Evolutionary conservation across 306 rosid genomes (phyloP).

Genomic region (Medicago ruthenica): DNA sequence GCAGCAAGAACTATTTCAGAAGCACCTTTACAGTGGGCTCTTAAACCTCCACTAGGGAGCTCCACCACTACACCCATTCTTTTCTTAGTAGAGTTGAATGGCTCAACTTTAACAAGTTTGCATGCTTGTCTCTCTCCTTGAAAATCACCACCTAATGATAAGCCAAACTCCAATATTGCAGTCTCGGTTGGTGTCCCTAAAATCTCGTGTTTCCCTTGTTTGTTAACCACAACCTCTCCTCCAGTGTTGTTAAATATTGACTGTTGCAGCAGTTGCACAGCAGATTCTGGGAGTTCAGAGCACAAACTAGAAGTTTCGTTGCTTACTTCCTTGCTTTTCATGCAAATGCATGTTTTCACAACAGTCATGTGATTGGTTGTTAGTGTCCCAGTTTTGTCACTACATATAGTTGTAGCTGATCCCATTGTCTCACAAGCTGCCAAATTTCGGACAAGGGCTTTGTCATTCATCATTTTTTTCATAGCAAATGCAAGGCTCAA

Average conservation of each 20-base stretch:
- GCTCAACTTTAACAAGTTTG: conserved; percentile 84
- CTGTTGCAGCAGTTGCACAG: conserved; percentile 63
- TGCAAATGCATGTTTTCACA: conserved; percentile 89
- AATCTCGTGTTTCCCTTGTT: conserved; percentile 75
- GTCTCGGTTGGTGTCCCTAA: conserved; percentile 91
- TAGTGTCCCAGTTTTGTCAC: conserved; percentile 95
- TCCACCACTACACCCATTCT: conserved; percentile 84
- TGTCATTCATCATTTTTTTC: conserved; percentile 99
- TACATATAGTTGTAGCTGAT: conserved; percentile 92
- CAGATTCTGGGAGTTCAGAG: conserved; percentile 71
- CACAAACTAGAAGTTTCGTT: conserved; percentile 55
- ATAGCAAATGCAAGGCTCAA: conserved; percentile 98
- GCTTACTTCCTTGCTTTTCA: conserved; percentile 66
- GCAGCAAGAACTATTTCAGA: conserved; percentile 86
- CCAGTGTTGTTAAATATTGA: conserved; percentile 91
- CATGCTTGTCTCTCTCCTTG: conserved; percentile 69
- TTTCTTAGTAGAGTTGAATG: conserved; percentile 90
- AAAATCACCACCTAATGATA: conserved; percentile 84
- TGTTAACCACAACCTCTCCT: conserved; percentile 86
- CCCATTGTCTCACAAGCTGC: conserved; percentile 99
- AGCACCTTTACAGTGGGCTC: conserved; percentile 95
- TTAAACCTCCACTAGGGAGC: conserved; percentile 76
- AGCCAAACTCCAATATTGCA: conserved; percentile 83
- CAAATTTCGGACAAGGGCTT: conserved; percentile 91
- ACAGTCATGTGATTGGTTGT: conserved; percentile 96